phyloP scores from a whole-genome alignment of 108 stramenopile species.

The Craspedostauros australis region DNA sequence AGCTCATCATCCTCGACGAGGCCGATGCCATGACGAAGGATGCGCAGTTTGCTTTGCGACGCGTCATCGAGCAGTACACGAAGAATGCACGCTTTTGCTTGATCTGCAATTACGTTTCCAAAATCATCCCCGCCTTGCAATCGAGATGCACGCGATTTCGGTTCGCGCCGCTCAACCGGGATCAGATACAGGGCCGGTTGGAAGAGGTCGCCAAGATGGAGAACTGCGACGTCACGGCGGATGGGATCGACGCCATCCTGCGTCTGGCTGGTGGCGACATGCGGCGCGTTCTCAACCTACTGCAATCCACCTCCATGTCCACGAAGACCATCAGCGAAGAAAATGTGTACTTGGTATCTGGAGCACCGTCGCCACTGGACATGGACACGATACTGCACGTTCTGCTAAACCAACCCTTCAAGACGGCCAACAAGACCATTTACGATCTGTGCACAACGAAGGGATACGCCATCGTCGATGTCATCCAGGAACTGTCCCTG shows the following conservation, averaged over 20 bases:
- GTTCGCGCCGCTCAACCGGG: conserved; percentile 78
- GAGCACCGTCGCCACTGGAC: conserved; percentile 75
- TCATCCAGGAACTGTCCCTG: conserved; percentile 54
- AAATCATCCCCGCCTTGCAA: conserved; percentile 95
- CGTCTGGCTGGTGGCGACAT: conserved; percentile 80
- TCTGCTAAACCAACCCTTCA: conserved; percentile 66
- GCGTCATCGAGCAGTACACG: conserved; percentile 91
- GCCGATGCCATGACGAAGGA: conserved; percentile 94
- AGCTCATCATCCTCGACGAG: conserved; percentile 91
- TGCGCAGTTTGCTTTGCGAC: conserved; percentile 88
- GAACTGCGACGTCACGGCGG: conserved; percentile 45
- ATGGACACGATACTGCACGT: conserved; percentile 48
- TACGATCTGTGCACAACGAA: conserved; percentile 46
- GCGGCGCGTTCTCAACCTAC: conserved; percentile 86
- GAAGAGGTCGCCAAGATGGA: conserved; percentile 67
- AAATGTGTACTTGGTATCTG: conserved; percentile 74
- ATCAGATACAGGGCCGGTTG: conserved; percentile 76
- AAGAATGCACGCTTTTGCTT: conserved; percentile 92
- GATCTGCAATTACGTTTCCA: conserved; percentile 95
- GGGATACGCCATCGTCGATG: conserved; percentile 76
- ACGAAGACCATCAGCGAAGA: conserved; percentile 4
- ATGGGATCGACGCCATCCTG: conserved; percentile 75
- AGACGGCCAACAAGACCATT: conserved; percentile 47
- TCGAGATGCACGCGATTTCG: conserved; percentile 92
- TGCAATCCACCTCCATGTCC: conserved; percentile 87